A percentile compares a stretch with the other conserved stretches of the same genome.
Conservation (phyloP, 352 stramenopile species). For the Phytophthora cajani region DNA sequence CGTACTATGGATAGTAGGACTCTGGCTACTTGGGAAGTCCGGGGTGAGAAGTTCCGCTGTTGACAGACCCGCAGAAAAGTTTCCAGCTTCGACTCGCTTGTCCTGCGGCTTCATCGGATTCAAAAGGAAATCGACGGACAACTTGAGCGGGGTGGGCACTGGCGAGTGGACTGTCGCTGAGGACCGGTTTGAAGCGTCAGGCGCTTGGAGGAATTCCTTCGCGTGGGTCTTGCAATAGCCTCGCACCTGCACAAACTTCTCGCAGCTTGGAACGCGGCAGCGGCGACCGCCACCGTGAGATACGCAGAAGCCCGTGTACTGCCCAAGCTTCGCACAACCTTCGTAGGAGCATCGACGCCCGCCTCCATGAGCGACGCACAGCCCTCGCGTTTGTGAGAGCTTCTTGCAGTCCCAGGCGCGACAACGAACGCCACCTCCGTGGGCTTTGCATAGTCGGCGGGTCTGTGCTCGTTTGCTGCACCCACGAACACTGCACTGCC, state of each 20-base stretch:
- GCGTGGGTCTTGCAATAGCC: slow-evolving; percentile 78
- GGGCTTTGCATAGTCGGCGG: slow-evolving; percentile 72
- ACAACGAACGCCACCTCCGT: slow-evolving; percentile 79
- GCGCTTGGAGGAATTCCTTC: slow-evolving; percentile 27
- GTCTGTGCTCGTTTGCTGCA: slow-evolving; percentile 81
- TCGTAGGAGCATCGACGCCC: slow-evolving; percentile 66
- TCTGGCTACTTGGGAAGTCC: too few relatives aligned
- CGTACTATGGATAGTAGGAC: too few relatives aligned
- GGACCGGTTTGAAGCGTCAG: not conserved
- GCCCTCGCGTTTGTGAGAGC: slow-evolving; percentile 68
- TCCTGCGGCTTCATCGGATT: slow-evolving; percentile 1
- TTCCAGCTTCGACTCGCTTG: not conserved
- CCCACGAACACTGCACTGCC: slow-evolving; percentile 50
- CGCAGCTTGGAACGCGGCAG: slow-evolving; percentile 61
- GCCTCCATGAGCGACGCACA: slow-evolving; percentile 76
- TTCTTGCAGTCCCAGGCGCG: slow-evolving; percentile 67
- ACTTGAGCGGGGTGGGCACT: not conserved
- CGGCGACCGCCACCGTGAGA: slow-evolving; percentile 69
- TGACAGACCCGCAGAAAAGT: too few relatives aligned
- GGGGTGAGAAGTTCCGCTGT: too few relatives aligned
- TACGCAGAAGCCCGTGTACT: slow-evolving; percentile 76
- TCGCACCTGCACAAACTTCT: slow-evolving; percentile 80
- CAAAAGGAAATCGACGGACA: slow-evolving; percentile 19
- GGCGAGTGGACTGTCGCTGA: not conserved
- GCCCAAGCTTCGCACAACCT: slow-evolving; percentile 65